Conservation (phyloP, 345 rosid species). For the Arabis alpina region DNA sequence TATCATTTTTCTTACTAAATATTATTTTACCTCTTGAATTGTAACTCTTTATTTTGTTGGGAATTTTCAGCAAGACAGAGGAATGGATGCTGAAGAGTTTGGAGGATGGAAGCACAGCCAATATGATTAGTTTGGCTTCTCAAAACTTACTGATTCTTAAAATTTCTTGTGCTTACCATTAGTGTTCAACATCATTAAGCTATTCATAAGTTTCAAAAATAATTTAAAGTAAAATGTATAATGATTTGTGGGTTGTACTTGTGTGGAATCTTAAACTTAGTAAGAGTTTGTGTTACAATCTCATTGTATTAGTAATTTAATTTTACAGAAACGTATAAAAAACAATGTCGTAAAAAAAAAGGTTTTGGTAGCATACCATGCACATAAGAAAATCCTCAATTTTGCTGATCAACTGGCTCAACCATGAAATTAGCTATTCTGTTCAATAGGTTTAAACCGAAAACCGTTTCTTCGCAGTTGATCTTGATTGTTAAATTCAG, state of each 20-base stretch:
- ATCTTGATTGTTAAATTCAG: slow-evolving; percentile 64
- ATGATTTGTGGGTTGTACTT: slow-evolving; percentile 1
- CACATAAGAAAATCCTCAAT: neutral
- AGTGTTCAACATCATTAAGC: slow-evolving; percentile 32
- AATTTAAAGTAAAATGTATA: neutral
- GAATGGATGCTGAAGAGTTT: slow-evolving; percentile 43
- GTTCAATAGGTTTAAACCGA: slow-evolving; percentile 85
- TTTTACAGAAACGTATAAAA: slow-evolving; percentile 14
- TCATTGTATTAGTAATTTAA: slow-evolving; percentile 12
- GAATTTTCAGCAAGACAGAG: slow-evolving; percentile 45
- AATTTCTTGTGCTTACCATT: slow-evolving; percentile 5
- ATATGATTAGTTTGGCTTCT: slow-evolving; percentile 19
- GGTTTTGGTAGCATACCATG: slow-evolving; percentile 8
- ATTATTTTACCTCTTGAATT: neutral
- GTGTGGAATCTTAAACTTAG: neutral
- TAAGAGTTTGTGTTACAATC: neutral
- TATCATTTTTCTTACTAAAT: neutral
- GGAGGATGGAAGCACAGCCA: slow-evolving; percentile 88
- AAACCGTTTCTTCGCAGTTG: slow-evolving; percentile 93
- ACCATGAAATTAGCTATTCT: slow-evolving; percentile 69
- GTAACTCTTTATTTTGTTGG: neutral
- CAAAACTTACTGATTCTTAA: slow-evolving; percentile 2
- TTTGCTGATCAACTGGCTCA: slow-evolving; percentile 42
- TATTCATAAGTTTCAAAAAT: neutral
- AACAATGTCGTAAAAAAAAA: neutral